Base-by-base conservation (phyloP, 2,329 filamentous ascomycete species). In the Colletotrichum sp. region DNA sequence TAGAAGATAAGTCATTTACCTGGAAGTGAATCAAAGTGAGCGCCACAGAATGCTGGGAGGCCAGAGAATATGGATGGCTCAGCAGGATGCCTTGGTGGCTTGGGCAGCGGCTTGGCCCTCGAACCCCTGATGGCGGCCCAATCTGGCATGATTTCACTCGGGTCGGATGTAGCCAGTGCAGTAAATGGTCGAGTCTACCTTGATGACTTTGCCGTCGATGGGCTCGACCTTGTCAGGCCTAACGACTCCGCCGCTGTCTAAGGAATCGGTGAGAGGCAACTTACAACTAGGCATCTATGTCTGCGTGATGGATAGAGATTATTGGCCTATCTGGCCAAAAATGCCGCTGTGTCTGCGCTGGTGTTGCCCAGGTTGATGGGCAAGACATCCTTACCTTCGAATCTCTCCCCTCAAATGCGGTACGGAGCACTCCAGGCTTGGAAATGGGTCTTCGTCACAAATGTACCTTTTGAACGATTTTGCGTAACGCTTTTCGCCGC, bases 301-400 rank as follows among this genome's bases (percentile, higher is more conserved):
- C 84, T 83, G 63, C 87, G 86, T 10, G 86, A 86, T n/a, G 86
- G 78, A 79, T 86, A 88, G 6, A 88, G 81, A 36, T 86, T 84
- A 12, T 81, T 79, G 3, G 85, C 86, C 7, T 83, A 78, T 0
- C 81, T 81, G 1, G 82, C 78, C 6, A 88, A 81, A 12, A 81
- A 80, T 7, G 84, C 81, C 12, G 84, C 81, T 4, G 84, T 80
- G 70, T 87, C 85, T 16, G 81, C 82, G 0, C 82, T 80, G 2
- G 84, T 87, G 70, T 84, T 86, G 12, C 85, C 85, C 32, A 88
- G 78, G 7, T 87, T 87, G 7, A 89, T 80, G 0, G 89, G 80
- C 1, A 89, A 68, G 3, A 89, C 85, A 9, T 80, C 85, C 77
- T 88, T 86, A 6, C 80, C 84, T 15, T 82, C 79, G 79, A 87